phyloP scores from a whole-genome alignment of 2,329 filamentous ascomycete species.

The Gaeumannomyces tritici region DNA sequence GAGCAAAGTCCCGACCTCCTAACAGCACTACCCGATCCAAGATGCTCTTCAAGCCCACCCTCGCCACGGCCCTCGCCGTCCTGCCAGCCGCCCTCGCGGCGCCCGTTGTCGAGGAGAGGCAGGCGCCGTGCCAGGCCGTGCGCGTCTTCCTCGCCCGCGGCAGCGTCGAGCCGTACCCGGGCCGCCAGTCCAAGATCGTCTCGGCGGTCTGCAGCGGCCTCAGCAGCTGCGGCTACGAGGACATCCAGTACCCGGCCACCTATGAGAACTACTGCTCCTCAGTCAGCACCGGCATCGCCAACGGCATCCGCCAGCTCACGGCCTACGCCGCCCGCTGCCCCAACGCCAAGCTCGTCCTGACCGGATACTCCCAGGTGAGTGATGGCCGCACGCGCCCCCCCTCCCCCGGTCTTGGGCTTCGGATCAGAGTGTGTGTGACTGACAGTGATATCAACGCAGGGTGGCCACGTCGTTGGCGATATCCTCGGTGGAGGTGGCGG shows the following conservation, averaged over 20 bases:
- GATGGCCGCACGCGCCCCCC: too few species aligned
- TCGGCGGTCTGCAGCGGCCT: constrained; percentile 17
- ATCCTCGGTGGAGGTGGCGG: constrained; percentile 14
- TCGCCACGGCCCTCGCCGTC: not conserved
- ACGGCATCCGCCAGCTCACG: constrained; percentile 14
- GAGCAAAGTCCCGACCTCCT: not conserved
- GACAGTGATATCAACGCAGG: not conserved
- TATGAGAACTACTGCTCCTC: constrained; percentile 15
- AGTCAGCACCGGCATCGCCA: constrained; percentile 13
- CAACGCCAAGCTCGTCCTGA: constrained; percentile 16
- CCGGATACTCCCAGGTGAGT: constrained; percentile 18
- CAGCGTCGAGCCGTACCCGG: constrained; percentile 20
- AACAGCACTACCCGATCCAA: not conserved
- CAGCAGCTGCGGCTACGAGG: constrained; percentile 19
- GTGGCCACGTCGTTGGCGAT: constrained; percentile 11
- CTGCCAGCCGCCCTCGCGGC: not conserved
- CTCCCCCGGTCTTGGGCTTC: not conserved
- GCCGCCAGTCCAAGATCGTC: constrained; percentile 17
- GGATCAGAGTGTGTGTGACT: not conserved
- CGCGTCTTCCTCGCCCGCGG: constrained; percentile 19
- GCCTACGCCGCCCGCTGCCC: constrained; percentile 17
- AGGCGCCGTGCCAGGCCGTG: constrained; percentile 14
- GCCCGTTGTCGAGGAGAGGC: not conserved
- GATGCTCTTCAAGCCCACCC: not conserved
- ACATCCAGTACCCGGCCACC: constrained; percentile 6